Percentiles rank a stretch among this genome's conserved stretches.
Conservation (phyloP, 2,329 filamentous ascomycete genomes). For the Geoglossum cookeanum region DNA sequence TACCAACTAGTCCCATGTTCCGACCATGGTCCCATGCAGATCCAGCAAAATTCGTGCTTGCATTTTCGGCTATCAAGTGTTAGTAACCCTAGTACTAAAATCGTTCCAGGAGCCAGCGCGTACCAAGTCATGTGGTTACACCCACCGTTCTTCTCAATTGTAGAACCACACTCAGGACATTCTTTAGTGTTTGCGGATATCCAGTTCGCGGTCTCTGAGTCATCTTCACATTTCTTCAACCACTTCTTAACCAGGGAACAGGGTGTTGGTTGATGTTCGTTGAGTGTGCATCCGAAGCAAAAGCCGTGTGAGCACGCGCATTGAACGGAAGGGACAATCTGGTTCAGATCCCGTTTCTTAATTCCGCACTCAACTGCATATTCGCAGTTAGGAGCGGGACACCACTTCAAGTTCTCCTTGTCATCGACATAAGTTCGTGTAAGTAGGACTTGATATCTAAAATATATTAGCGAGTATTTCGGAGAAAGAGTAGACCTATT, state of each 20-base stretch:
- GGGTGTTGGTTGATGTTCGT: slow-evolving; percentile 83
- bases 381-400: slow-evolving; percentile 88
- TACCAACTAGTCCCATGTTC: slow-evolving; percentile 99
- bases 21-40: slow-evolving; percentile 98
- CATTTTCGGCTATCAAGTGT: slow-evolving; percentile 44
- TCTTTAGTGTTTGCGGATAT: slow-evolving; percentile 98
- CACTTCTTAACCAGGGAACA: slow-evolving; percentile 84
- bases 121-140: slow-evolving; percentile 93
- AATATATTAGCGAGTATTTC: slow-evolving; percentile 5
- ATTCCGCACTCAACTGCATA: slow-evolving; percentile 80
- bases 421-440: slow-evolving; percentile 94
- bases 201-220: slow-evolving; percentile 97
- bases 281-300: slow-evolving; percentile 83
- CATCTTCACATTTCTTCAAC: slow-evolving; percentile 96
- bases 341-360: slow-evolving; percentile 70
- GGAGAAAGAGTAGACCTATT: slow-evolving; percentile 7
- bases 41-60: slow-evolving; percentile 97
- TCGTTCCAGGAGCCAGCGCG: background rate
- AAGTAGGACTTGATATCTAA: slow-evolving; percentile 65
- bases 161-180: slow-evolving; percentile 87
- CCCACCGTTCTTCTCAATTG: slow-evolving; percentile 96
- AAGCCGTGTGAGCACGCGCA: slow-evolving; percentile 75
- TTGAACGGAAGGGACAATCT: slow-evolving; percentile 73
- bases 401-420: slow-evolving; percentile 91
- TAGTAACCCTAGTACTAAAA: background rate